A percentile compares a stretch with the other conserved stretches of the same genome.
phyloP scores from a whole-genome alignment of 495 filamentous ascomycete species.

The Pseudevernia furfuracea region DNA sequence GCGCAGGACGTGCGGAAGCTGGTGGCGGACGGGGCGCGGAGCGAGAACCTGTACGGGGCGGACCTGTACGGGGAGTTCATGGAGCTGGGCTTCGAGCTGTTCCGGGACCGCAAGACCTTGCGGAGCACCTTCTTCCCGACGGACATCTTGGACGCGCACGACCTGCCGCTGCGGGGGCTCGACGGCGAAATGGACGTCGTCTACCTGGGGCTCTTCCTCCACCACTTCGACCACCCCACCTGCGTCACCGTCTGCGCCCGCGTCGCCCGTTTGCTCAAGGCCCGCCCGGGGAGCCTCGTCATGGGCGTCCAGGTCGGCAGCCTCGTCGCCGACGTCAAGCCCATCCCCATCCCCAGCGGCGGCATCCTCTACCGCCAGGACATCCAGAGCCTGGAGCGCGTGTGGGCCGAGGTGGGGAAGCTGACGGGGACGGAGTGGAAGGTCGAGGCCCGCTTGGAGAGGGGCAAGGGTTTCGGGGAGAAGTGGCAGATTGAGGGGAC shows the following conservation, averaged over 20 bases:
- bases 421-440: constrained; percentile 9
- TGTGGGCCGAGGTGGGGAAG: constrained; percentile 46
- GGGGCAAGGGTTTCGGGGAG: constrained; percentile 7
- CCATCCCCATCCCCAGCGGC: constrained; percentile 3
- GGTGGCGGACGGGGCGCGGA: constrained; percentile 38
- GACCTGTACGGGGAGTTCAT: constrained; percentile 45
- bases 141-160: constrained; percentile 41
- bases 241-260: constrained; percentile 42
- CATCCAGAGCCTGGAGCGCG: constrained; percentile 35
- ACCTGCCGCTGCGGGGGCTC: constrained; percentile 27
- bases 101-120: constrained; percentile 36
- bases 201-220: constrained; percentile 49
- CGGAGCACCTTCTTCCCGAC: constrained; percentile 28
- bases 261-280: constrained; percentile 24
- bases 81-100: constrained; percentile 45
- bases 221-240: constrained; percentile 49
- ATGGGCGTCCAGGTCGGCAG: constrained; percentile 11
- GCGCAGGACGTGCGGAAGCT: constrained; percentile 43
- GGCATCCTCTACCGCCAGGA: constrained; percentile 40
- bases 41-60: constrained; percentile 38
- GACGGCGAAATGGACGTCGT: constrained; percentile 48
- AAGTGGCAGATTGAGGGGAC: constrained; percentile 20
- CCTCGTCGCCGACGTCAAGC: neutral
- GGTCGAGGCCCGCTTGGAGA: constrained; percentile 14
- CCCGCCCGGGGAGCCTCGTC: constrained; percentile 5